These are phyloP conservation scores for Lagenaria siceraria DNA, from an alignment of 306 rosid species.

Conservation along the genomic window DNA sequence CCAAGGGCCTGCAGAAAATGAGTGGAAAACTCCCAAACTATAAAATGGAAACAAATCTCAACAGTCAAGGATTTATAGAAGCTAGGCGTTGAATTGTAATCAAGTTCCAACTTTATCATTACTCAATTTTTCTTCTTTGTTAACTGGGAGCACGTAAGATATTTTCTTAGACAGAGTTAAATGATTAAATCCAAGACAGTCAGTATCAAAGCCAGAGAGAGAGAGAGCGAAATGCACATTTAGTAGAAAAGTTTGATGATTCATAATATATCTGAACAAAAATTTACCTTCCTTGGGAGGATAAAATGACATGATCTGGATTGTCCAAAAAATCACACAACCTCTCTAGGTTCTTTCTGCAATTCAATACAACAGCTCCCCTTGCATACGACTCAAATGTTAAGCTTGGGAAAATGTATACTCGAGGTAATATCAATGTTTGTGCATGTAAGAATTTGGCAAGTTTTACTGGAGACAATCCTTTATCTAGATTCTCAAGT, in stretches of 20 bases:
- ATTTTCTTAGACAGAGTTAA: neutral
- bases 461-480: slow-evolving; percentile 24
- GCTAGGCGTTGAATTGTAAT: neutral
- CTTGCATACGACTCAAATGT: slow-evolving; percentile 26
- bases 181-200: neutral
- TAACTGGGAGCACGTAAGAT: neutral
- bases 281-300: slow-evolving; percentile 59
- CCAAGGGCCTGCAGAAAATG: slow-evolving; percentile 67
- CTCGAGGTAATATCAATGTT: slow-evolving; percentile 33
- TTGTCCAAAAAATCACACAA: slow-evolving; percentile 37
- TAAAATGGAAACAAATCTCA: neutral
- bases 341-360: slow-evolving; percentile 23
- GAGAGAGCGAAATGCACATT: neutral
- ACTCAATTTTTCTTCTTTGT: neutral
- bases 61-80: neutral
- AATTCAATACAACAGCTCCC: slow-evolving; percentile 37
- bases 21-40: slow-evolving; percentile 1
- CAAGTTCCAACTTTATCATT: neutral
- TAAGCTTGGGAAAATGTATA: slow-evolving; percentile 34
- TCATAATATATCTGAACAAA: neutral
- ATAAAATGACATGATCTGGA: slow-evolving; percentile 39
- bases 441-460: slow-evolving; percentile 35
- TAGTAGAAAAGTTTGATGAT: neutral
- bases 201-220: neutral
- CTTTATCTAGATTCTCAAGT: slow-evolving; percentile 58